Percentiles rank a stretch among this genome's conserved stretches.
These are phyloP conservation scores for Elsinoe necatrix DNA, from an alignment of 2,329 filamentous ascomycete genomes.

Conservation along the genomic window DNA sequence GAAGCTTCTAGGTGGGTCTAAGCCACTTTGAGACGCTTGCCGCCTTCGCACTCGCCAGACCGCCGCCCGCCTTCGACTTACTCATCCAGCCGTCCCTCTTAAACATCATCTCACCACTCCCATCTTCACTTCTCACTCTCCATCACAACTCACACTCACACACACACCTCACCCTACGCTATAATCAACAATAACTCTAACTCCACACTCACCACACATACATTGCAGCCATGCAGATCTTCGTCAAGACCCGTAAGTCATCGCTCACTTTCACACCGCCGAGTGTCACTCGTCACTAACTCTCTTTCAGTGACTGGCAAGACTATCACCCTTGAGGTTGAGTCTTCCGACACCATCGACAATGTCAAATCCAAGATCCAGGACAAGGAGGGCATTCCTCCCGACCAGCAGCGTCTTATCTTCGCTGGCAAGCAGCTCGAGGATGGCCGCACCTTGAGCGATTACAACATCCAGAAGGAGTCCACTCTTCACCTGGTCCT, in stretches of 20 bases:
- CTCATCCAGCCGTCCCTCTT: slow-evolving; percentile 12
- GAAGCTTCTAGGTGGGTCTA: slow-evolving; percentile 14
- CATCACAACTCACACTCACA: slow-evolving; percentile 10
- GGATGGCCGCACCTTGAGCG: slow-evolving; percentile 79
- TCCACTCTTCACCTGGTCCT: slow-evolving; percentile 58
- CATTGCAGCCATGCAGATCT: slow-evolving; percentile 71
- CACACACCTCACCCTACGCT: slow-evolving; percentile 8
- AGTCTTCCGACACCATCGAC: slow-evolving; percentile 79
- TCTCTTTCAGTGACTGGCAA: slow-evolving; percentile 51
- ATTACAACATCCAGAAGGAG: slow-evolving; percentile 87
- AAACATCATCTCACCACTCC: slow-evolving; percentile 9
- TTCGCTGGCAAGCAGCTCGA: slow-evolving; percentile 96
- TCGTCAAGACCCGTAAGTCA: slow-evolving; percentile 85
- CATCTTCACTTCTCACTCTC: slow-evolving; percentile 5
- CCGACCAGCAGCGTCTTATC: slow-evolving; percentile 91
- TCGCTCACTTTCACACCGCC: slow-evolving; percentile 26
- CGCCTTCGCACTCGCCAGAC: slow-evolving; percentile 8
- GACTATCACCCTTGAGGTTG: slow-evolving; percentile 60
- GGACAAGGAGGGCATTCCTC: slow-evolving; percentile 94
- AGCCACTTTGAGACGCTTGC: slow-evolving; percentile 9
- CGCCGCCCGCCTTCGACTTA: slow-evolving; percentile 2
- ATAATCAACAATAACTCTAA: slow-evolving; percentile 16
- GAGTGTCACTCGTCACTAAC: slow-evolving; percentile 26
- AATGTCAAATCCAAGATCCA: slow-evolving; percentile 97
- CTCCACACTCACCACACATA: slow-evolving; percentile 20